Percentiles rank a stretch among this genome's conserved stretches.
Evolutionary conservation across 352 stramenopile species (phyloP).

Genomic region (Phytophthora chlamydospora): DNA sequence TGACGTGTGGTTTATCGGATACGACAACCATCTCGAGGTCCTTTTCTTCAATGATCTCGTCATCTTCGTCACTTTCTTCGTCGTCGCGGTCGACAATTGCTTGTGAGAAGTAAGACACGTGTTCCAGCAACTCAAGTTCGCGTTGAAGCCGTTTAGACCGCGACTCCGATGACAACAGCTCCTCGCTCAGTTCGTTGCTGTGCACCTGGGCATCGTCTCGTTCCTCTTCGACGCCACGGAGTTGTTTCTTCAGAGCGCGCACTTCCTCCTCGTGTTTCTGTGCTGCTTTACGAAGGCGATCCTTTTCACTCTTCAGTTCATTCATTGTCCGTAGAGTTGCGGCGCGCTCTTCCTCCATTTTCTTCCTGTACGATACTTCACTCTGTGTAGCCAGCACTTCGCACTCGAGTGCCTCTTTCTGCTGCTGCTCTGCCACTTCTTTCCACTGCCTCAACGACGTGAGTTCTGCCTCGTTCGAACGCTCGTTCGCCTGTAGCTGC

Average conservation of each 20-base stretch:
- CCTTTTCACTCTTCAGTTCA: conserved; percentile 38
- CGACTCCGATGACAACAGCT: conserved; percentile 65
- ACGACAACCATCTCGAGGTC: conserved; percentile 12
- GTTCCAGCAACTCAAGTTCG: conserved; percentile 76
- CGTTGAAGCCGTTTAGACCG: conserved; percentile 75
- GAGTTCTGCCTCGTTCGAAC: conserved; percentile 50
- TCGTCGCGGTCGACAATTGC: conserved; percentile 71
- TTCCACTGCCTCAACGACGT: conserved; percentile 56
- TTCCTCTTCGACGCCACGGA: conserved; percentile 48
- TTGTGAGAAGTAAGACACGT: conserved; percentile 76
- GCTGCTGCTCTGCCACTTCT: conserved; percentile 40
- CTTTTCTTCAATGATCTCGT: conserved; percentile 46
- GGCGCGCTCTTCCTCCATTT: conserved; percentile 50
- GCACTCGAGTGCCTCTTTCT: conserved; percentile 47
- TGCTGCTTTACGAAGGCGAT: conserved; percentile 18
- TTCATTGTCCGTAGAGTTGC: conserved; percentile 35
- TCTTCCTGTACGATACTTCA: conserved; percentile 47
- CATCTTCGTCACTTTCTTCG: conserved; percentile 72
- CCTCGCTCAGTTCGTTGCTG: conserved; percentile 58
- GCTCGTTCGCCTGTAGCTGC: conserved; percentile 38
- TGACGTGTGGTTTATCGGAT: conserved; percentile 10
- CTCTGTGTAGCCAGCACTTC: conserved; percentile 46
- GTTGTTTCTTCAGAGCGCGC: conserved; percentile 39
- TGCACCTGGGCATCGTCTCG: conserved; percentile 45
- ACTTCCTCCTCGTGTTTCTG: conserved; percentile 36